Evolutionary conservation across 2,329 filamentous ascomycete species (phyloP).

Genomic region (Fusarium albidum): DNA sequence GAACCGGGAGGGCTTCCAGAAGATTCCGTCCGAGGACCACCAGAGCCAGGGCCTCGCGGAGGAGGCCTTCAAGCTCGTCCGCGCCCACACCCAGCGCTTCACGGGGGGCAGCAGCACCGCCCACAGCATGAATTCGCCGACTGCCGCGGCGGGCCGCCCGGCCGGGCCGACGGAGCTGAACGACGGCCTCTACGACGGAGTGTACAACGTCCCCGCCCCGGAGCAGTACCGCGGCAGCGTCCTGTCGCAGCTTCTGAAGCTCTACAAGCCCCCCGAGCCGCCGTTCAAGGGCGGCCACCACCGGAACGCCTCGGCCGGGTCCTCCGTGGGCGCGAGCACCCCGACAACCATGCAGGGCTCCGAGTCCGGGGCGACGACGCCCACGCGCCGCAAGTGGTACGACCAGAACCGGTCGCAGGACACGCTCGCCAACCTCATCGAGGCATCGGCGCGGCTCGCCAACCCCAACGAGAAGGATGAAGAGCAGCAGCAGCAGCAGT

Average conservation of each 20-base stretch:
- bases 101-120: conserved; percentile 19
- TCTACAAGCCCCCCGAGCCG: conserved; percentile 52
- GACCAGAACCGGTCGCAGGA: conserved; percentile 57
- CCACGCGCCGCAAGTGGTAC: conserved; percentile 57
- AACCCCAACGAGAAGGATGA: conserved; percentile 41
- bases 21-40: conserved; percentile 20
- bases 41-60: conserved; percentile 31
- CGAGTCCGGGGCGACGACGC: conserved; percentile 50
- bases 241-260: conserved; percentile 55
- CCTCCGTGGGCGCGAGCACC: conserved; percentile 44
- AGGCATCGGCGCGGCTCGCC: conserved; percentile 54
- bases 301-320: conserved; percentile 36
- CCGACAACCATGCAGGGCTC: conserved; percentile 48
- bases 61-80: conserved; percentile 54
- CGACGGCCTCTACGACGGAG: conserved; percentile 51
- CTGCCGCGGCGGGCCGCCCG: conserved; percentile 19
- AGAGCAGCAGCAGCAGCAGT: conserved; percentile 19
- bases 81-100: conserved; percentile 49
- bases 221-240: conserved; percentile 54
- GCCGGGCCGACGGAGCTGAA: conserved; percentile 46
- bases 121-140: conserved; percentile 9
- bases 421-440: conserved; percentile 56
- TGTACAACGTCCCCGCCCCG: conserved; percentile 52
- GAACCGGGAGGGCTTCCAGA: conserved; percentile 30
- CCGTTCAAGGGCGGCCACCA: conserved; percentile 30